These are phyloP conservation scores for Endocarpon pusillum DNA, from an alignment of 495 filamentous ascomycete genomes.

Conservation along the genomic window DNA sequence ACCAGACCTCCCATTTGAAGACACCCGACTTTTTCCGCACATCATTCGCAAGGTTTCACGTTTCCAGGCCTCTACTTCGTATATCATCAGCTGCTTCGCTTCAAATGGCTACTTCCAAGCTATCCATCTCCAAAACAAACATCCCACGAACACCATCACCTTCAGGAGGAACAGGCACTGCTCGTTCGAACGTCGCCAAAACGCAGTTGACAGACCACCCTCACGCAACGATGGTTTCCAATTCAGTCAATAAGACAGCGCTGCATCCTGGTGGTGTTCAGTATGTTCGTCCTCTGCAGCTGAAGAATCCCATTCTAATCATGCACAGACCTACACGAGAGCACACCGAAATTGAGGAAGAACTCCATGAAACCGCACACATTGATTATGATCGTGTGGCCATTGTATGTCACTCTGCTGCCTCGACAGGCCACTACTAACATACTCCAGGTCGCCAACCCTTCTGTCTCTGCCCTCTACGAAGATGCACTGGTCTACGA, in stretches of 20 bases:
- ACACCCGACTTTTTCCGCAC: no score
- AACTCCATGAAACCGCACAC: conserved; percentile 93
- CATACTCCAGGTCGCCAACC: conserved; percentile 57
- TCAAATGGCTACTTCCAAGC: no score
- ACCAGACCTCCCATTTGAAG: no score
- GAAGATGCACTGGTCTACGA: conserved; percentile 99
- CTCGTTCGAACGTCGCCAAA: no score
- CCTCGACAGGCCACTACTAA: conserved; percentile 9
- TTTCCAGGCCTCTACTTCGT: no score
- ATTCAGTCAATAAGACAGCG: conserved; percentile 72
- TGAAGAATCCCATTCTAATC: neutral
- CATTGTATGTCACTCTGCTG: conserved; percentile 47
- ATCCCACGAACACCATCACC: no score
- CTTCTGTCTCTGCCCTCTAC: conserved; percentile 84
- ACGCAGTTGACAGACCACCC: no score
- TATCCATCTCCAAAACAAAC: no score
- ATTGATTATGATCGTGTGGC: conserved; percentile 98
- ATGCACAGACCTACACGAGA: conserved; percentile 20
- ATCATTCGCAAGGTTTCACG: no score
- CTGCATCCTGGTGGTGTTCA: conserved; percentile 83
- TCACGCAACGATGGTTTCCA: conserved; percentile 64
- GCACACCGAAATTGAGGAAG: conserved; percentile 93
- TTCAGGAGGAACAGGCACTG: no score
- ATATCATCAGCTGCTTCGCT: no score
- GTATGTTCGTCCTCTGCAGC: conserved; percentile 35